These are phyloP conservation scores for Medicago lupulina DNA, from an alignment of 306 rosid genomes.

Conservation along the genomic window DNA sequence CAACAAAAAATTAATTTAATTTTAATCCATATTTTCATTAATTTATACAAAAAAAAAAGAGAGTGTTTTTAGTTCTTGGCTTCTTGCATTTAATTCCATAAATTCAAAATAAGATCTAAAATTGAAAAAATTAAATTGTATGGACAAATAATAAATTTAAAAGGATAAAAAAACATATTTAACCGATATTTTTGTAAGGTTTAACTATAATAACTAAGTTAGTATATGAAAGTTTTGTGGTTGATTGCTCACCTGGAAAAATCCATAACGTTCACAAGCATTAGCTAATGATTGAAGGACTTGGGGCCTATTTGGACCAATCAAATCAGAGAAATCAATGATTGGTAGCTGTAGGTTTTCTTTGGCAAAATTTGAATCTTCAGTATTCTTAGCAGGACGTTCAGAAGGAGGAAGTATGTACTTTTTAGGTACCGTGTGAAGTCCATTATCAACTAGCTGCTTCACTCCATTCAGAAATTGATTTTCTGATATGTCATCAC, in stretches of 20 bases:
- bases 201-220: too few relatives aligned
- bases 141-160: too few relatives aligned
- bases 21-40: too few relatives aligned
- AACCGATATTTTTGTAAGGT: too few relatives aligned
- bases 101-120: too few relatives aligned
- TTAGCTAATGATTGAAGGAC: conserved; percentile 62
- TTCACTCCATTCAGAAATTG: conserved; percentile 74
- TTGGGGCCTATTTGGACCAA: conserved; percentile 61
- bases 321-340: conserved; percentile 70
- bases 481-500: conserved; percentile 29
- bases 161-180: too few relatives aligned
- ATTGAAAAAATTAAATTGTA: too few relatives aligned
- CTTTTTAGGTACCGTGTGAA: conserved; percentile 61
- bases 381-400: conserved; percentile 43
- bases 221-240: too few relatives aligned
- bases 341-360: conserved; percentile 61
- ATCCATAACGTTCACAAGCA: conserved; percentile 72
- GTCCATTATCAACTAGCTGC: conserved; percentile 65
- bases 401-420: conserved; percentile 71
- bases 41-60: too few relatives aligned
- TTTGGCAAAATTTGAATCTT: conserved; percentile 23
- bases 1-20: too few relatives aligned
- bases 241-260: conserved; percentile 68
- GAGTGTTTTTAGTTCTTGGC: too few relatives aligned
- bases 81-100: too few relatives aligned